Evolutionary conservation across 192 early-diverging fungal species (phyloP).

Genomic region (Coemansia sp.): DNA sequence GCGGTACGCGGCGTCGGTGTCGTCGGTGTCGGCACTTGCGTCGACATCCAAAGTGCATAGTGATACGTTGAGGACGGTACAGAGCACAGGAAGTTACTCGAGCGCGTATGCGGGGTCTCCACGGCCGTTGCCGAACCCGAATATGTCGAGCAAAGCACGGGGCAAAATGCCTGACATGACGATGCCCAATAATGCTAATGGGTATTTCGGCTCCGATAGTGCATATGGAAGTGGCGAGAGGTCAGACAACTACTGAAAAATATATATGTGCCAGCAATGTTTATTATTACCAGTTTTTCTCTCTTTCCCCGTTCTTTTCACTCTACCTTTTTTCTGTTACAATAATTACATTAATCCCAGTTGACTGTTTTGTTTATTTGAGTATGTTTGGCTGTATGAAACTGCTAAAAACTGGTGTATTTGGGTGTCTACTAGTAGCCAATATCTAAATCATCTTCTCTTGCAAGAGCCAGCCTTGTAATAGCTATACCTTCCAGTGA

Average conservation of each 20-base stretch:
- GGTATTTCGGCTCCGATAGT: conserved; percentile 5
- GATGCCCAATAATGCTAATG: neutral
- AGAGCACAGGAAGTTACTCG: neutral
- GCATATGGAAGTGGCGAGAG: conserved; percentile 21
- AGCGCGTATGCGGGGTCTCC: conserved; percentile 1
- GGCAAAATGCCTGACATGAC: conserved; percentile 46
- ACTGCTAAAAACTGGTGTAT: neutral
- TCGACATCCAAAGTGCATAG: conserved; percentile 10
- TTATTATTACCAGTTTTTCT: neutral
- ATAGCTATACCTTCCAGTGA: too few species aligned
- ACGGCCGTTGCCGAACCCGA: neutral
- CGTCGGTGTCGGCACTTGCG: conserved; percentile 8
- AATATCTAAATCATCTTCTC: too few species aligned
- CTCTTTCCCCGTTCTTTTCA: neutral
- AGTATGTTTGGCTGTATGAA: too few species aligned
- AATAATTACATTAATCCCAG: neutral
- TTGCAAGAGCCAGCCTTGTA: too few species aligned
- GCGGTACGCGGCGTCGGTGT: neutral
- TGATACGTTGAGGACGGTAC: neutral
- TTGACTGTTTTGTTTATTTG: too few species aligned
- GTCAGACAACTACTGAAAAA: neutral
- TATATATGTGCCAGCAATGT: conserved; percentile 1
- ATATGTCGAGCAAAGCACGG: conserved; percentile 47
- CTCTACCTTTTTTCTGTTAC: conserved; percentile 5
- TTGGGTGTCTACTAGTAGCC: neutral